These are phyloP conservation scores for Colletotrichum somersetense DNA, from an alignment of 2,329 filamentous ascomycete species.

Conservation along the genomic window DNA sequence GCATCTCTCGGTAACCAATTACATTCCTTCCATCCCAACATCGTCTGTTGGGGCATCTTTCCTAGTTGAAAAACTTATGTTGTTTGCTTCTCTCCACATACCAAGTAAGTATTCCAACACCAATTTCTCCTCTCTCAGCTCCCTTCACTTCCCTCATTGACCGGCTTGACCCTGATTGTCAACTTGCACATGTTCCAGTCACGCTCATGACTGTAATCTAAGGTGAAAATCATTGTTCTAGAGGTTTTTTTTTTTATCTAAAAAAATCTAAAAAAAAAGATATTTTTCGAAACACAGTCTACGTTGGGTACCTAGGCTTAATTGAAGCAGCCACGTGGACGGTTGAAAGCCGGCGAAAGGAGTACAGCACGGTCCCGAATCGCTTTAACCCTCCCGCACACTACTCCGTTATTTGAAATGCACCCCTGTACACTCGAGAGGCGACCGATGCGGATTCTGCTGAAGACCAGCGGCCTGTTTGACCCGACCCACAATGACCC, in stretches of 20 bases:
- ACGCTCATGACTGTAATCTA: background rate
- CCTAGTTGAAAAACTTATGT: background rate
- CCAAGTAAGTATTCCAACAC: background rate
- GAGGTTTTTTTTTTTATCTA: no score
- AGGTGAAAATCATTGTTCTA: background rate
- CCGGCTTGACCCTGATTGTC: background rate
- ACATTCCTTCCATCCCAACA: background rate
- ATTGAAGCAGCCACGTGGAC: background rate
- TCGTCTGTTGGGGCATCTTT: background rate
- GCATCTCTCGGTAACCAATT: constrained; percentile 38
- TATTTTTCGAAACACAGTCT: background rate
- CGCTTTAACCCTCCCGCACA: background rate
- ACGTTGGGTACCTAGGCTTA: background rate
- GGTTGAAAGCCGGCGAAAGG: background rate
- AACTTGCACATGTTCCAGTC: background rate
- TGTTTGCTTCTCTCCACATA: constrained; percentile 19
- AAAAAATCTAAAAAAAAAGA: no score
- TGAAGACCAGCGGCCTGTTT: constrained; percentile 25
- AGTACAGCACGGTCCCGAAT: constrained; percentile 3
- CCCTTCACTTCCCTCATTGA: background rate
- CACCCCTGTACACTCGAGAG: background rate
- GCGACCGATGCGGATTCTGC: background rate
- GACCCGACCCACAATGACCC: background rate
- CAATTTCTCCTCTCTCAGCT: background rate
- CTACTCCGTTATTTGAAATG: background rate